These are phyloP conservation scores for Coemansia sp. DNA, from an alignment of 192 early-diverging fungal genomes.

Conservation along the genomic window DNA sequence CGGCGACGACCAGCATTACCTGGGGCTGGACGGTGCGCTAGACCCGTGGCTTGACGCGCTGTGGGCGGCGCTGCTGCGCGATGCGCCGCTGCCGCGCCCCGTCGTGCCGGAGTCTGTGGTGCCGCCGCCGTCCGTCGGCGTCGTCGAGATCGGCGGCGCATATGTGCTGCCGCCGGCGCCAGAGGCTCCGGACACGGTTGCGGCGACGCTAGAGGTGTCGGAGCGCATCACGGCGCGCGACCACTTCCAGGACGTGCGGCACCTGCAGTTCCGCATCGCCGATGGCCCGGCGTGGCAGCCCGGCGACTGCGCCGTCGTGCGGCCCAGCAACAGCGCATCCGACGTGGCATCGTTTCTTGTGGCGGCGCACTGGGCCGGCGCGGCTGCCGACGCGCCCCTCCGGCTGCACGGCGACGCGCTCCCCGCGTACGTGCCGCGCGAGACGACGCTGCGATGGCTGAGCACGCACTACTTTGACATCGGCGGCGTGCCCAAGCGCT, in stretches of 20 bases:
- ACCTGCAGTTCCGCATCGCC: conserved; percentile 64
- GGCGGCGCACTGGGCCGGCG: conserved; percentile 57
- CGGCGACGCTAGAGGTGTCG: conserved; percentile 54
- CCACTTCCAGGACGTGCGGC: conserved; percentile 95
- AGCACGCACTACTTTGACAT: conserved; percentile 80
- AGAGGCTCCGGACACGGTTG: neutral
- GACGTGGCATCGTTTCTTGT: conserved; percentile 73
- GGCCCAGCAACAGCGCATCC: conserved; percentile 69
- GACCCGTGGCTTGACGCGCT: conserved; percentile 84
- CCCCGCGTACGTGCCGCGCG: conserved; percentile 9
- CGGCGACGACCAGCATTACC: conserved; percentile 95
- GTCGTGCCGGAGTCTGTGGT: conserved; percentile 14
- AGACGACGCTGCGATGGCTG: conserved; percentile 73
- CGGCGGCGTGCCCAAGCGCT: conserved; percentile 80
- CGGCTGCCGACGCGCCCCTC: conserved; percentile 46
- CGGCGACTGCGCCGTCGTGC: conserved; percentile 80
- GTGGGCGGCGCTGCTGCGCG: conserved; percentile 68
- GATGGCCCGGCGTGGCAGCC: conserved; percentile 49
- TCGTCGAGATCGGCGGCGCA: neutral
- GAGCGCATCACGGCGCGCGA: conserved; percentile 70
- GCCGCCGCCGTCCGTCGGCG: conserved; percentile 27
- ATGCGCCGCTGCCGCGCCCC: conserved; percentile 63
- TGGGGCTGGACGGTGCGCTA: conserved; percentile 87
- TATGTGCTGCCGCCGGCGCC: neutral
- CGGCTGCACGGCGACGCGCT: neutral